These are phyloP conservation scores for Pezicula neosporulosa DNA, from an alignment of 2,329 filamentous ascomycete genomes.

Conservation along the genomic window DNA sequence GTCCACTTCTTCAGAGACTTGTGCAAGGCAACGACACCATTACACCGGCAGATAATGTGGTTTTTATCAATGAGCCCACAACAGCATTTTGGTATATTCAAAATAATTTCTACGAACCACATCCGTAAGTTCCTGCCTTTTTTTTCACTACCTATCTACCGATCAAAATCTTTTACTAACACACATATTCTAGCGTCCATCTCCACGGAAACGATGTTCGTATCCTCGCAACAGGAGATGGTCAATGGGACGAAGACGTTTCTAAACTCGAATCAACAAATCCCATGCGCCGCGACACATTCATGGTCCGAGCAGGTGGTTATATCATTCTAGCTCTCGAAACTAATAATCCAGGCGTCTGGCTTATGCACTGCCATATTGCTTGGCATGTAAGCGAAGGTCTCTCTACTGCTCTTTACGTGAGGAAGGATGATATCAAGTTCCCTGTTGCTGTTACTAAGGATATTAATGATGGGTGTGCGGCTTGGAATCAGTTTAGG, in stretches of 20 bases:
- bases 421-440: not conserved
- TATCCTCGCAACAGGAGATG: constrained; percentile 40
- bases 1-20: constrained; percentile 34
- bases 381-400: constrained; percentile 49
- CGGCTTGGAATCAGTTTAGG: not conserved
- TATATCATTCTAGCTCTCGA: constrained; percentile 5
- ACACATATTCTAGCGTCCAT: constrained; percentile 28
- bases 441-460: not conserved
- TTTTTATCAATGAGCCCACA: not conserved
- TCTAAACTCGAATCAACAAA: constrained; percentile 29
- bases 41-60: not conserved
- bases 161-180: not conserved
- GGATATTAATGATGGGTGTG: not conserved
- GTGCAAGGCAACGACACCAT: not conserved
- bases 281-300: constrained; percentile 45
- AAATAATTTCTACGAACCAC: not conserved
- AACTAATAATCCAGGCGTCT: constrained; percentile 10
- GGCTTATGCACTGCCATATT: constrained; percentile 22
- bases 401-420: constrained; percentile 21
- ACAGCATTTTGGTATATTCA: not conserved
- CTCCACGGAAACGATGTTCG: constrained; percentile 46
- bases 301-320: constrained; percentile 31
- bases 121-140: not conserved
- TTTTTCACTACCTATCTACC: not conserved
- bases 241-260: constrained; percentile 16